Evolutionary conservation across 306 rosid genomes (phyloP).

Genomic region (Glycine soja): DNA sequence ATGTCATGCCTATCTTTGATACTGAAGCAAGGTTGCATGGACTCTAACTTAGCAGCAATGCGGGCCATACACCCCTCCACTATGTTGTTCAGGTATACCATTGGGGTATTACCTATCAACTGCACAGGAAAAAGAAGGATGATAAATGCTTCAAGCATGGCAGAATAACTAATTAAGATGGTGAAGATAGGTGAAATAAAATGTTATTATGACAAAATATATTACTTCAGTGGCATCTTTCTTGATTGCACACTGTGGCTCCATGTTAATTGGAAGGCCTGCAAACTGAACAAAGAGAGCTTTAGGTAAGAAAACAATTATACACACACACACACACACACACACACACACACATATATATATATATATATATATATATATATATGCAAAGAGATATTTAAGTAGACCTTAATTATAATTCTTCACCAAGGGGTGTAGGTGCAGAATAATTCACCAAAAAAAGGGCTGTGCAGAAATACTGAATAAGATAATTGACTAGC

Average conservation of each 20-base stretch:
- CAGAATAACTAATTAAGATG: background rate
- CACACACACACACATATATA: no score
- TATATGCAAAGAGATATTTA: background rate
- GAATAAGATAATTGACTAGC: background rate
- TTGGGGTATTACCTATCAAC: slow-evolving; percentile 87
- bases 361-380: no score
- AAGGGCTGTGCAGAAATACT: background rate
- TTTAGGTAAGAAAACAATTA: background rate
- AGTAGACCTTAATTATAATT: background rate
- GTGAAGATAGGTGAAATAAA: background rate
- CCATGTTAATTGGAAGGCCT: slow-evolving; percentile 55
- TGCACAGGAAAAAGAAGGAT: slow-evolving; percentile 37
- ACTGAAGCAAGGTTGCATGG: slow-evolving; percentile 84
- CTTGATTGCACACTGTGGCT: slow-evolving; percentile 67
- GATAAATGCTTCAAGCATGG: background rate
- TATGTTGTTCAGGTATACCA: slow-evolving; percentile 77
- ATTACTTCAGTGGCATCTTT: slow-evolving; percentile 75
- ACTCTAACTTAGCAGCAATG: slow-evolving; percentile 88
- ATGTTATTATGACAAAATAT: background rate
- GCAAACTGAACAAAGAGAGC: slow-evolving; percentile 7
- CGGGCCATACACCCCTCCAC: slow-evolving; percentile 80
- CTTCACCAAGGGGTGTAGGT: background rate
- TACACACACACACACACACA: no score
- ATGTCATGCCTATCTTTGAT: slow-evolving; percentile 72
- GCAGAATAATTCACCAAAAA: no score